Base-by-base conservation (phyloP, 306 rosid species). In the Myrica gale region DNA sequence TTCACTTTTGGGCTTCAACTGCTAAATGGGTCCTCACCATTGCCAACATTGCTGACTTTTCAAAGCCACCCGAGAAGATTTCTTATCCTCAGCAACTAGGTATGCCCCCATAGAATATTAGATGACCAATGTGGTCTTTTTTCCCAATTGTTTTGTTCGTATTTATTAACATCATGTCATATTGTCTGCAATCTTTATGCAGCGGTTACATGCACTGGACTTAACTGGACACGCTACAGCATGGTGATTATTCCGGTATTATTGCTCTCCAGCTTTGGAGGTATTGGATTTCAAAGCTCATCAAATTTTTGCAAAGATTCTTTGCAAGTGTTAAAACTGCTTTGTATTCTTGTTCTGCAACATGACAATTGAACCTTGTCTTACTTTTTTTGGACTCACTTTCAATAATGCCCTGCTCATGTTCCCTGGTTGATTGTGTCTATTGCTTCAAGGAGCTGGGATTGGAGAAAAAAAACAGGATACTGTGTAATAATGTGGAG, bases 1-100 rank as follows among this genome's bases (percentile, higher is more conserved):
- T 79, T 55, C 74, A 67, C 58, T 78, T 78, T 52, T 71, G 82
- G 82, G 82, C 82, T 61, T 77, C 82, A 19, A 71, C 82, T 50
- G 53, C 72, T 47, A 78, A 78, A 78, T 71, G 82, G 82, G 72
- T 75, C 17, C 61, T 71, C 60, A 78, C 72, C 56, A 71, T 78
- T 12, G 81, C 81, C 71, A 78, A 78, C 16, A 9, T 78, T 78
- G 67, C 65, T 39, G 76, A 78, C 61, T 78, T 78, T 67, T 71
- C 81, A 71, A 62, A 61, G 52, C 76, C 76, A 16, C 67, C 72
- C 13, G 72, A 61, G 58, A 62, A 6, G 46, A 51, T 71, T 15
- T 78, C 81, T 20, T 74, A 73, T 57, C 74, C 78, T 67, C 78
- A 79, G 73, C 69, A 68, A 57, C 0, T 56, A 15, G 74, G 55